Evolutionary conservation across 1,284 basidiomycete species (phyloP).

Genomic region (Mycosarcoma mackinlayi): DNA sequence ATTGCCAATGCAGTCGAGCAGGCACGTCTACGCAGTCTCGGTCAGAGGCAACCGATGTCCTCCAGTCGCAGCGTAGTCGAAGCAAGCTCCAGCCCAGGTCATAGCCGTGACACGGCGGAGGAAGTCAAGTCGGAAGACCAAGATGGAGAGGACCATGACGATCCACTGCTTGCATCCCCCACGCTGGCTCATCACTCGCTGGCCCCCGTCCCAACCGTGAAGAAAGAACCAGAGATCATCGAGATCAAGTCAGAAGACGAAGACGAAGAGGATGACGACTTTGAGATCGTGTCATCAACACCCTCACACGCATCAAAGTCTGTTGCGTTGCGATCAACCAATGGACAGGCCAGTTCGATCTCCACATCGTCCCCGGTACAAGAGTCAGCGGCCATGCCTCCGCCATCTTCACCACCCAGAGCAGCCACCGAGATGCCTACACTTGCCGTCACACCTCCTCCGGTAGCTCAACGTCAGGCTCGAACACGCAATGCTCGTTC

Average conservation of each 20-base stretch:
- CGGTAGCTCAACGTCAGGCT: slow-evolving; percentile 6
- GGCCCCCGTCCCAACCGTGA: slow-evolving; percentile 2
- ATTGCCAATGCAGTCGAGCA: slow-evolving; percentile 39
- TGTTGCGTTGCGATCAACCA: neutral
- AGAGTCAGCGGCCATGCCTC: neutral
- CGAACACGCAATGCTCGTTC: slow-evolving; percentile 29
- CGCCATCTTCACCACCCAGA: slow-evolving; percentile 8
- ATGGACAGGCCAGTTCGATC: neutral
- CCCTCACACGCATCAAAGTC: neutral
- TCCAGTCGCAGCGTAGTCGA: too few relatives aligned
- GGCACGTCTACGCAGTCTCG: slow-evolving; percentile 26
- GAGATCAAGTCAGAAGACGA: slow-evolving; percentile 52
- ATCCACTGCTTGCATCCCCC: slow-evolving; percentile 23
- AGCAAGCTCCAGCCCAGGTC: too few relatives aligned
- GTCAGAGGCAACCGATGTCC: neutral
- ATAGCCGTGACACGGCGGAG: neutral
- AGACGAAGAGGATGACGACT: slow-evolving; percentile 30
- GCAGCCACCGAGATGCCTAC: slow-evolving; percentile 12
- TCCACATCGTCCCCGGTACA: neutral
- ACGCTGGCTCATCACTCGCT: slow-evolving; percentile 7
- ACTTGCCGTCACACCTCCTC: slow-evolving; percentile 15
- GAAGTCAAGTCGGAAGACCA: slow-evolving; percentile 13
- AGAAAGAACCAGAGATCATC: slow-evolving; percentile 32
- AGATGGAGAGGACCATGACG: slow-evolving; percentile 5
- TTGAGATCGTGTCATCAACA: slow-evolving; percentile 33